Evolutionary conservation across 139 green algal genomes (phyloP).

Genomic region (Eudorina sp.): DNA sequence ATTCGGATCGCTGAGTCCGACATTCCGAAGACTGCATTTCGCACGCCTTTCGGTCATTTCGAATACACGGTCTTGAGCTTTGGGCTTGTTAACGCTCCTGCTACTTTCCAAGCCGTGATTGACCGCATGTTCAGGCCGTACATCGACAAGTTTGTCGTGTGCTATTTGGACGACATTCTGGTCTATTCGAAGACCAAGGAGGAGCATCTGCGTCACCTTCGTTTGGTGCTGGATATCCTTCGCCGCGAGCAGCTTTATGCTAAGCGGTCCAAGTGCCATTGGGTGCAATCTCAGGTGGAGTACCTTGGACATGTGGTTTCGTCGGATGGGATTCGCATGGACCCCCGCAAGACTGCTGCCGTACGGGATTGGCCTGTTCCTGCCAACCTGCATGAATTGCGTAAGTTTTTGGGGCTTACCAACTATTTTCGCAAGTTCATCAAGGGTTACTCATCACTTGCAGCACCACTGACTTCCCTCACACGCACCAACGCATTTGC

Average conservation of each 20-base stretch:
- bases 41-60: constrained; percentile 57
- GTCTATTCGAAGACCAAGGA: constrained; percentile 53
- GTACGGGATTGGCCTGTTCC: neutral
- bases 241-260: constrained; percentile 59
- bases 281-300: constrained; percentile 12
- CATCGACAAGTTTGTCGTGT: constrained; percentile 63
- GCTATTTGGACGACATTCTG: constrained; percentile 74
- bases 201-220: constrained; percentile 62
- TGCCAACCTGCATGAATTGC: neutral
- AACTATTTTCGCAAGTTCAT: constrained; percentile 39
- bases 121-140: constrained; percentile 58
- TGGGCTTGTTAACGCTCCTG: constrained; percentile 38
- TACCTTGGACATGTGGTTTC: neutral
- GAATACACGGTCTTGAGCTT: constrained; percentile 59
- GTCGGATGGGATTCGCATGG: neutral
- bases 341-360: neutral
- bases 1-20: constrained; percentile 41
- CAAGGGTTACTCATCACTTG: neutral
- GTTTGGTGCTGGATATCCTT: constrained; percentile 54
- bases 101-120: constrained; percentile 52
- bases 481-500: neutral
- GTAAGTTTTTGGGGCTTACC: constrained; percentile 4
- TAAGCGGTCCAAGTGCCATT: constrained; percentile 67
- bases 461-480: neutral
- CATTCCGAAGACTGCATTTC: constrained; percentile 45